Base-by-base conservation (phyloP, 257 asterid genomes). In the Solanum habrochaites region DNA sequence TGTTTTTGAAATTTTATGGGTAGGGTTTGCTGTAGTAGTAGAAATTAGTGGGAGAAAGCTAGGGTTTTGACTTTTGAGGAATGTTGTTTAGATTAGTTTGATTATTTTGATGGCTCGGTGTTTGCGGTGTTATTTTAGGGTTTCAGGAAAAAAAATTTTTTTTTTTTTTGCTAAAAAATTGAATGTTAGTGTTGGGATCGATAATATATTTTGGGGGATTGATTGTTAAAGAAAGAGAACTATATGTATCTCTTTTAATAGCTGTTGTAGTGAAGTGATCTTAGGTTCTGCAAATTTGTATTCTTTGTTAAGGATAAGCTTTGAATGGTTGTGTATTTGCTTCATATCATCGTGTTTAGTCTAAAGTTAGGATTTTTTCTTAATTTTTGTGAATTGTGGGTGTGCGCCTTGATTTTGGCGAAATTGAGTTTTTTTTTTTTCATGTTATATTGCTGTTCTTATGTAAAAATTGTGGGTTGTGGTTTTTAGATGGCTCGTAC, bases 401-500 rank as follows among this genome's bases (percentile, higher is more conserved):
- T 18, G 20, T 56, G 64, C 3, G 64, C 3, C 2, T 56, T 56
- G 1, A 56, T 56, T 56, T 7, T 52, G 7, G 25, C 64, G 18
- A 3, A 56, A 56, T 56, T 18, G 64, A 18, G 10, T 56, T 52
- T 64, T 8, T 64, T 11, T 11, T 62, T n/a, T 47, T 18, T n/a
- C 47, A 11, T 10, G 47, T 72, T 9, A 25, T 21, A 11, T 83
- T 18, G 31, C 1, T 31, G 20, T 69, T n/a, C 39, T 70, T 70
- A 16, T 16, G 21, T 37, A 1, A 31, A 15, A 67, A 2, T 3
- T 27, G 21, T 31, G n/a, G 77, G 14, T 4, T 80, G 40, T 40
- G n/a, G 11, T 47, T 5, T 75, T 72, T 20, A 85, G 93, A 93
- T 93, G 96, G 94, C 96, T 66, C 96, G 96, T 92, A 92, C 96